Percentiles rank a stretch among this genome's conserved stretches.
Evolutionary conservation across 441 rosid genomes (phyloP).

Genomic region (Pelargonium cotyledonis): DNA sequence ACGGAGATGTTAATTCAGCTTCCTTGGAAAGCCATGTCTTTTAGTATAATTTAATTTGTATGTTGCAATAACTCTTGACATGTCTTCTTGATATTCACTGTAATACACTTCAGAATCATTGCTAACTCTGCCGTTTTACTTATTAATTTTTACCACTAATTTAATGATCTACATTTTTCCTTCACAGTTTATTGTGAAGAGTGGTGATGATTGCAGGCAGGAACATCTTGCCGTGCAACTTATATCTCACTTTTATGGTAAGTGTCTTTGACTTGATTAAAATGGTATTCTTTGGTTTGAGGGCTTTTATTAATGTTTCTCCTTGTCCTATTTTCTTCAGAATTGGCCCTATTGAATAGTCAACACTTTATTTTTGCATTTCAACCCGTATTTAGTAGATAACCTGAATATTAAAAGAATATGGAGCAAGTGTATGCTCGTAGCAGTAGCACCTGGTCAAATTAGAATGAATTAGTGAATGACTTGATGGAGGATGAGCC

Average conservation of each 20-base stretch:
- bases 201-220: conserved; percentile 98
- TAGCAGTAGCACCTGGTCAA: neutral
- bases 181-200: conserved; percentile 76
- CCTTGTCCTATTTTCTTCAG: neutral
- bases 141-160: conserved; percentile 10
- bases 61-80: neutral
- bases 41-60: neutral
- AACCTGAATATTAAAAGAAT: neutral
- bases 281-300: conserved; percentile 7
- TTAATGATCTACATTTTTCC: conserved; percentile 16
- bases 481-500: neutral
- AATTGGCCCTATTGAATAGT: neutral
- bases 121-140: neutral
- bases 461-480: neutral
- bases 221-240: conserved; percentile 98
- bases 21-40: neutral
- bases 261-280: conserved; percentile 20
- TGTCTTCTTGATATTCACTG: neutral
- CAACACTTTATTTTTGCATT: neutral
- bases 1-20: neutral
- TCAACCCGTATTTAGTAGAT: neutral
- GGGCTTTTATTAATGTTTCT: neutral
- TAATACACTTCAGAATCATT: neutral
- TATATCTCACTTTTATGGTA: conserved; percentile 92
- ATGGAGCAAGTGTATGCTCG: neutral